phyloP scores from a whole-genome alignment of 1,139 yeast genomes.

The Sugiyamaella xylanicola region DNA sequence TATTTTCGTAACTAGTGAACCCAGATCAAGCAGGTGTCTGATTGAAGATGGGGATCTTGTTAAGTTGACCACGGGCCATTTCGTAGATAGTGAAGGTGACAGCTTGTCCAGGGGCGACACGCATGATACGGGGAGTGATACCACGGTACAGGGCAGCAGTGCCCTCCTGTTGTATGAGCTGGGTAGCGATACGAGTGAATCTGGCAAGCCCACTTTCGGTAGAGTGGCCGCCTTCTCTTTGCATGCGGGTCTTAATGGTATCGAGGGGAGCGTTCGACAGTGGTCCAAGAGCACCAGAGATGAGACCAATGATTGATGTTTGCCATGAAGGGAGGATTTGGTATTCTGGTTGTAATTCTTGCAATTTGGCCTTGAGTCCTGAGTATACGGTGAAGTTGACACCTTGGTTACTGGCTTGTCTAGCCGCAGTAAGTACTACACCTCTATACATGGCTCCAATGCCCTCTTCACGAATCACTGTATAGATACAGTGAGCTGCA shows the following conservation, averaged over 20 bases:
- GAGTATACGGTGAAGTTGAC: slow-evolving; percentile 97
- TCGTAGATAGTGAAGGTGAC: slow-evolving; percentile 97
- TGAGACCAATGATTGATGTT: slow-evolving; percentile 85
- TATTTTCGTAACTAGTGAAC: not conserved
- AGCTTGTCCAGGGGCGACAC: slow-evolving; percentile 99
- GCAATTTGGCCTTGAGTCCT: slow-evolving; percentile 71
- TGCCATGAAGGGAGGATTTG: slow-evolving; percentile 87
- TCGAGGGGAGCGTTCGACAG: slow-evolving; percentile 97
- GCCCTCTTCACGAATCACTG: slow-evolving; percentile 90
- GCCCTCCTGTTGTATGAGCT: slow-evolving; percentile 88
- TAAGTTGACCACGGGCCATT: slow-evolving; percentile 72
- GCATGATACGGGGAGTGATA: slow-evolving; percentile 97
- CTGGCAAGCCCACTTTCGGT: slow-evolving; percentile 74
- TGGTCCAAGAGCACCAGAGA: slow-evolving; percentile 97
- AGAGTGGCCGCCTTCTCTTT: slow-evolving; percentile 73
- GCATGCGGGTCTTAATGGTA: slow-evolving; percentile 96
- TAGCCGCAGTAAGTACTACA: slow-evolving; percentile 91
- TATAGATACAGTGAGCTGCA: slow-evolving; percentile 87
- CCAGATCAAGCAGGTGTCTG: slow-evolving; percentile 19
- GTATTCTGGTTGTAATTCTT: slow-evolving; percentile 59
- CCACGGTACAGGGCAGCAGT: slow-evolving; percentile 88
- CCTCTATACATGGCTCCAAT: slow-evolving; percentile 88
- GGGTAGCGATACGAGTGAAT: slow-evolving; percentile 77
- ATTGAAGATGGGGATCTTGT: slow-evolving; percentile 46
- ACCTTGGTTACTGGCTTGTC: slow-evolving; percentile 99